Percentiles rank a stretch among this genome's conserved stretches.
These are phyloP conservation scores for Globisporangium abappressorium DNA, from an alignment of 352 stramenopile species.

Conservation along the genomic window DNA sequence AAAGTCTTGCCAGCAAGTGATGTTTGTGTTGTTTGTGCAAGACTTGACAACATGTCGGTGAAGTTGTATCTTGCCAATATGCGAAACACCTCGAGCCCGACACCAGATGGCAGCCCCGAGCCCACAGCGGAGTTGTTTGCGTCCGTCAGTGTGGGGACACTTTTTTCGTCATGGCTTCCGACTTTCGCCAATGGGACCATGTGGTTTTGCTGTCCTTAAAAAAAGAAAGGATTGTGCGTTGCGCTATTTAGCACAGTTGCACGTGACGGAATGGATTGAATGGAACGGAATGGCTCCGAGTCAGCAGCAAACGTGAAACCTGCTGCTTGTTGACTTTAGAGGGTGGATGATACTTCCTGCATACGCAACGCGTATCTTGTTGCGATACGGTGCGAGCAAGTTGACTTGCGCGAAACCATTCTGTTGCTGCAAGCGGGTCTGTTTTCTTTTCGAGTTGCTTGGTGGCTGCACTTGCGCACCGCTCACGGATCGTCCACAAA, in stretches of 20 bases:
- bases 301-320: not conserved
- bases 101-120: not conserved
- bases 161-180: constrained; percentile 5
- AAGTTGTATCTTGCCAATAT: not conserved
- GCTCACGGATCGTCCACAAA: constrained; percentile 4
- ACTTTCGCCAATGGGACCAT: not conserved
- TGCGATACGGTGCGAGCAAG: not conserved
- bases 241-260: not conserved
- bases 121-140: constrained; percentile 3
- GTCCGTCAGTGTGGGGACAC: not conserved
- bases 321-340: not conserved
- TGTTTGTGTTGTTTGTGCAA: not conserved
- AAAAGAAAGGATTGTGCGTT: not conserved
- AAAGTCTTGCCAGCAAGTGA: not conserved
- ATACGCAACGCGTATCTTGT: not conserved
- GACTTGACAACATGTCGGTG: not conserved
- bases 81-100: not conserved
- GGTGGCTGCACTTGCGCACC: constrained; percentile 1
- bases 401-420: not conserved
- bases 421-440: not conserved
- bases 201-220: not conserved
- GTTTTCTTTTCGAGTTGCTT: not conserved
- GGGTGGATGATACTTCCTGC: not conserved
- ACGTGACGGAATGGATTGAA: not conserved
- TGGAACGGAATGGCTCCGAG: not conserved